Evolutionary conservation across 345 rosid genomes (phyloP), one percentile per base, ranked within the genome.

Genomic region (Clausena lansium): DNA sequence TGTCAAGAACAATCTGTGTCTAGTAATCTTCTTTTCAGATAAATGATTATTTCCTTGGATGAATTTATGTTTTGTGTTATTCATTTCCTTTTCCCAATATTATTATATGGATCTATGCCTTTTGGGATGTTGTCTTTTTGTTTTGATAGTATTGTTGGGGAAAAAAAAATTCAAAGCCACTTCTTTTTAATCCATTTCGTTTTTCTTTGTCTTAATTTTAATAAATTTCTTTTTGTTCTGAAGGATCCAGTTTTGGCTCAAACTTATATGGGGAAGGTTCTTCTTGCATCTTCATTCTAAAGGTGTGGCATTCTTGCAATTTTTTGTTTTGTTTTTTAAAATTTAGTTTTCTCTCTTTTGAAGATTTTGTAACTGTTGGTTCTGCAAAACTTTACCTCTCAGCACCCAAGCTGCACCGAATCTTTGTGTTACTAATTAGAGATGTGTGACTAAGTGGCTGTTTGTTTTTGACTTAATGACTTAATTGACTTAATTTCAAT

Each of bases 251-350:
- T 54, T 58, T 63, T 67, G 80, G 80, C 78, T 76, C 86, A 75
- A 73, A 82, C 35, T 76, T 82, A 19, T 69, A 76, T 64, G 60
- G 80, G 64, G 80, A 70, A 24, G 86, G 78, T 50, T 77, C 87
- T 84, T 81, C 84, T 75, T 70, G 84, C 80, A 81, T 71, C 82
- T 88, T 93, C 79, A 59, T 78, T 20, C 84, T 87, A 76, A 88
- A 90, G 95, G 97, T 91, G 63, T 72, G 82, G 69, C 58, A 79
- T 61, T 57, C 55, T 70, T 79, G 5, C 50, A 10, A 60, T 32
- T 9, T 35, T 74, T 30, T 30, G 32, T 30, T 30, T 30, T 30
- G 27, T 70, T 52, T 72, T n/a, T 33, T 4, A 30, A 7, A 6
- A 22, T 58, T 17, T 33, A 32, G 7, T 39, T 38, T 11, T 30